phyloP scores from a whole-genome alignment of 148 eudicot species.

The Gaultheria prostrata region DNA sequence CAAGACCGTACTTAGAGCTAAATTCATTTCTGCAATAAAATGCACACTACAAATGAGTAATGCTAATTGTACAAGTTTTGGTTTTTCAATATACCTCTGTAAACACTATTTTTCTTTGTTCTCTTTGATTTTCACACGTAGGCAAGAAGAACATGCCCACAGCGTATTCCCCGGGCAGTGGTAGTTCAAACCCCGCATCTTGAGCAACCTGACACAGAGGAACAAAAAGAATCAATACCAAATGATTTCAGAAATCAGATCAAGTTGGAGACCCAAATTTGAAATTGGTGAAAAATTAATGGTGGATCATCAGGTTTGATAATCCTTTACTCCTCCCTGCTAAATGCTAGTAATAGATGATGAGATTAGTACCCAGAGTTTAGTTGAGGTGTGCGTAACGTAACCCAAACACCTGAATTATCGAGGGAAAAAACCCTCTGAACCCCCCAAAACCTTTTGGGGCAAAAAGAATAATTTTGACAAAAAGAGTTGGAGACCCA shows the following conservation, averaged over 20 bases:
- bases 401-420: background rate
- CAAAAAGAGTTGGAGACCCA: background rate
- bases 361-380: background rate
- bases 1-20: background rate
- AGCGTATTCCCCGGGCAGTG: constrained; percentile 80
- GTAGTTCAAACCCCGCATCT: constrained; percentile 80
- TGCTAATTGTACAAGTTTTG: background rate
- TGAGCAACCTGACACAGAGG: constrained; percentile 57
- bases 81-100: constrained; percentile 56
- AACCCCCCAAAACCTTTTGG: background rate
- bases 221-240: constrained; percentile 2
- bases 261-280: background rate
- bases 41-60: background rate
- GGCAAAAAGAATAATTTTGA: background rate
- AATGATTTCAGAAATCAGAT: background rate
- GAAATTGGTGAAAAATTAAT: background rate
- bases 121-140: constrained; percentile 67
- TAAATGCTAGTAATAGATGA: too few species aligned
- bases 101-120: constrained; percentile 82
- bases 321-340: background rate
- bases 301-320: background rate
- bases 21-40: background rate
- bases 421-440: background rate
- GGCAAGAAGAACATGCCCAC: constrained; percentile 99
- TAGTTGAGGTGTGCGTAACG: background rate